Base-by-base conservation (phyloP, 352 stramenopile genomes). In the Phytophthora sansomeana region DNA sequence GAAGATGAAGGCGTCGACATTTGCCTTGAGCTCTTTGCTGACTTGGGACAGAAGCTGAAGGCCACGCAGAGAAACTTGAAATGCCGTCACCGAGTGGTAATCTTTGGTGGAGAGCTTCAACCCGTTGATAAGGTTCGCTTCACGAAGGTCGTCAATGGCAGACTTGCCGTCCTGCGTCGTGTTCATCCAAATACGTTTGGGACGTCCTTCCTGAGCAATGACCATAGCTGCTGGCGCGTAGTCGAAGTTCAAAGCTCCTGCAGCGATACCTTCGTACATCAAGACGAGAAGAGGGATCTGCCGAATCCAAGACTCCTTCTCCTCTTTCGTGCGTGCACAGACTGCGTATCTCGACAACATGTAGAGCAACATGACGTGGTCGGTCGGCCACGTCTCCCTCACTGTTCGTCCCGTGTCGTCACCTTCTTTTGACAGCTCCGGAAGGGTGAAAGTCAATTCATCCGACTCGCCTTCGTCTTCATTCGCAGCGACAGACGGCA, bases 281-380 rank as follows among this genome's bases (percentile, higher is more conserved):
- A 99, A 76, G 58, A 98, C 96, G 16, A 97, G 81, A 32, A 99
- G 59, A 32, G 96, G 90, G 38, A 92, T 93, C 72, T 98, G 97
- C 17, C 95, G 85, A 44, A 98, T 92, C 96, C 96, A 99, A 59
- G 92, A 79, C 69, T 98, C 94, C 33, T 96, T 96, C 41, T 97
- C 89, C 6, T 96, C 80, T 8, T 82, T 72, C 9, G 80, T 83
- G 30, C 77, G 72, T 1, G 92, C 92, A 56, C 90, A 61, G 28
- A 78, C 61, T 8, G 74, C 53, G 48, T 80, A 72, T 17, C 69
- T 39, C 14, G 78, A 73, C 26, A 81, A 35, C 77, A 87, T 85
- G 62, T 83, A 89, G 10, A 89, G 72, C 32, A 89, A 33, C 77
- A 82, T 87, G 9, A 89, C 64, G 28, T 87, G 74, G 60, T 87